Evolutionary conservation across 2,329 filamentous ascomycete genomes (phyloP).

Genomic region (Drechslerella coelobrocha): DNA sequence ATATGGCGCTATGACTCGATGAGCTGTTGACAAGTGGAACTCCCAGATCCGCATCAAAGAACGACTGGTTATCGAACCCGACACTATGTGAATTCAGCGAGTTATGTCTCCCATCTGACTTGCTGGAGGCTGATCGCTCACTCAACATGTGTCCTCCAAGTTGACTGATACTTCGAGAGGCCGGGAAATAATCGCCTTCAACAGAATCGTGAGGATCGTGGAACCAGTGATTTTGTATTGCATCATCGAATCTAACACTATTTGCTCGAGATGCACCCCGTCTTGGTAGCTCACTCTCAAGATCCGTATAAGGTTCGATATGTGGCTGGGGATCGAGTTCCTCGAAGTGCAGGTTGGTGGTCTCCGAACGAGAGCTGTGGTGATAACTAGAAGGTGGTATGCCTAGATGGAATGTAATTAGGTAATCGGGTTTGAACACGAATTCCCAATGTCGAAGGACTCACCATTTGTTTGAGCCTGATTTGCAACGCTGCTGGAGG

Average conservation of each 20-base stretch:
- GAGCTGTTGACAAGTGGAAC: conserved; percentile 72
- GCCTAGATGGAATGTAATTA: conserved; percentile 20
- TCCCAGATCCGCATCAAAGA: conserved; percentile 67
- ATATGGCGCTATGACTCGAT: conserved; percentile 78
- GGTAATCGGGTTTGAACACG: too few relatives aligned
- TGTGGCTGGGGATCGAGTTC: conserved; percentile 85
- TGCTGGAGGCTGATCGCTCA: conserved; percentile 78
- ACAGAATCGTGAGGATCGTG: conserved; percentile 81
- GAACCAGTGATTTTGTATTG: conserved; percentile 86
- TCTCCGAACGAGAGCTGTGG: conserved; percentile 46
- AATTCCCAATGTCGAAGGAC: conserved; percentile 21
- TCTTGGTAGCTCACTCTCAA: conserved; percentile 82
- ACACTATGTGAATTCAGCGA: conserved; percentile 79
- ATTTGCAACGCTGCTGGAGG: conserved; percentile 49
- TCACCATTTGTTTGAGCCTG: conserved; percentile 48
- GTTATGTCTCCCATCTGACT: conserved; percentile 89
- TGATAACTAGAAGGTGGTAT: conserved; percentile 43
- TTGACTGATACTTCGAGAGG: conserved; percentile 77
- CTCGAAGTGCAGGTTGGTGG: conserved; percentile 68
- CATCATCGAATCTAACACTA: conserved; percentile 96
- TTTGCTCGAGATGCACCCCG: conserved; percentile 91
- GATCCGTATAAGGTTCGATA: conserved; percentile 78
- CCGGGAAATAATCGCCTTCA: conserved; percentile 70
- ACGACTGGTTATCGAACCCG: conserved; percentile 74
- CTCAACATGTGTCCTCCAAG: conserved; percentile 80